Evolutionary conservation across 257 asterid species (phyloP).

Genomic region (Gentiana dahurica): DNA sequence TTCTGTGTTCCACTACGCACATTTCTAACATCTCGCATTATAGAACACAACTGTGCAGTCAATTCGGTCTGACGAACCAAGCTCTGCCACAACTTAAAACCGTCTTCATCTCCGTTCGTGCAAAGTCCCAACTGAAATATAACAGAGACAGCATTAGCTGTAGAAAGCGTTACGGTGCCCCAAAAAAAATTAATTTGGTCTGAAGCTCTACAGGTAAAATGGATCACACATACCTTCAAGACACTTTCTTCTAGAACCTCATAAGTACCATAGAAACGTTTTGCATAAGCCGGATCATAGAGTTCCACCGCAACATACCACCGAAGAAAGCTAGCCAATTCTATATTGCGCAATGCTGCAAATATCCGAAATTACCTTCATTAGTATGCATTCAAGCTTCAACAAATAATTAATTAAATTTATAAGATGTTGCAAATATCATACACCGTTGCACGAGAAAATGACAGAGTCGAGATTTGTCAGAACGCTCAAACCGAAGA

Average conservation of each 20-base stretch:
- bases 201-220: neutral
- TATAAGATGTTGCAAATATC: constrained; percentile 23
- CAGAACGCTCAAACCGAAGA: constrained; percentile 95
- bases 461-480: constrained; percentile 82
- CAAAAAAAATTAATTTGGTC: too few species aligned
- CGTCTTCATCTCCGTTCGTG: constrained; percentile 65
- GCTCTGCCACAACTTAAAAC: constrained; percentile 93
- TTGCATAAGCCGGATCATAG: constrained; percentile 86
- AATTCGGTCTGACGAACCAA: constrained; percentile 92
- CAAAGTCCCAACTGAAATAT: constrained; percentile 53
- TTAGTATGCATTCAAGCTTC: constrained; percentile 1
- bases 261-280: constrained; percentile 81
- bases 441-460: constrained; percentile 96
- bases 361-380: constrained; percentile 12
- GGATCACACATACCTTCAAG: constrained; percentile 47
- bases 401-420: constrained; percentile 6
- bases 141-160: constrained; percentile 16
- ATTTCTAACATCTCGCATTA: constrained; percentile 90
- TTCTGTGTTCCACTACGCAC: constrained; percentile 91
- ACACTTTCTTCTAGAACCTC: constrained; percentile 88
- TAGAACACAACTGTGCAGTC: constrained; percentile 90
- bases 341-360: constrained; percentile 82
- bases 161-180: neutral
- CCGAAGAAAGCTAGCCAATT: constrained; percentile 97
- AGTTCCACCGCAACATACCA: constrained; percentile 99